These are phyloP conservation scores for Fusarium sp. DNA, from an alignment of 2,329 filamentous ascomycete genomes.

Conservation along the genomic window DNA sequence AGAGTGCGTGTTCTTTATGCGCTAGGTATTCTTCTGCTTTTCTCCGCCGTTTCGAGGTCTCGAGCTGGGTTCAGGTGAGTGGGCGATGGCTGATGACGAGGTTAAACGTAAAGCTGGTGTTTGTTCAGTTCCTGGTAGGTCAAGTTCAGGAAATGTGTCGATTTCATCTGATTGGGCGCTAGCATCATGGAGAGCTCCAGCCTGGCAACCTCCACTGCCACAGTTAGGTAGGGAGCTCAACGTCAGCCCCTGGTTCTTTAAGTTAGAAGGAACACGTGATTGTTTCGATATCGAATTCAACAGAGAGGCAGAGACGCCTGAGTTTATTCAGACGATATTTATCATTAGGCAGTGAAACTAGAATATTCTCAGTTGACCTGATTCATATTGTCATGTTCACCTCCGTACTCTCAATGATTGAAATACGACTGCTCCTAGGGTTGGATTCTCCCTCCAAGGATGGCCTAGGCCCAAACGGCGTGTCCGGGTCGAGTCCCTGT, in stretches of 20 bases:
- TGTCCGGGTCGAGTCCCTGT: slow-evolving; percentile 32
- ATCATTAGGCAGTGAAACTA: background rate
- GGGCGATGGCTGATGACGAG: slow-evolving; percentile 30
- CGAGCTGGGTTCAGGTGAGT: slow-evolving; percentile 5
- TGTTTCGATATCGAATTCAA: background rate
- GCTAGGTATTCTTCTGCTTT: background rate
- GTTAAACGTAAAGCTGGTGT: slow-evolving; percentile 37
- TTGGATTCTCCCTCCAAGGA: background rate
- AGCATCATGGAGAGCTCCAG: slow-evolving; percentile 39
- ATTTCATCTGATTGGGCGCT: slow-evolving; percentile 41
- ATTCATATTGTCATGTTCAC: background rate
- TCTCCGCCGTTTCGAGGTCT: background rate
- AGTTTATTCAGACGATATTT: background rate
- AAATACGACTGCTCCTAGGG: slow-evolving; percentile 1
- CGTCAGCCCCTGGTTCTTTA: slow-evolving; percentile 5
- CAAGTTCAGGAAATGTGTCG: slow-evolving; percentile 48
- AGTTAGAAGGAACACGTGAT: slow-evolving; percentile 34
- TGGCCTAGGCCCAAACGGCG: slow-evolving; percentile 16
- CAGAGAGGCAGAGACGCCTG: background rate
- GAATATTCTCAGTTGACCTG: background rate
- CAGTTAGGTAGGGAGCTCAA: slow-evolving; percentile 2
- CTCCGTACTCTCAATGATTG: background rate
- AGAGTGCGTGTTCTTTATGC: background rate
- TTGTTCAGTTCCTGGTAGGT: slow-evolving; percentile 42
- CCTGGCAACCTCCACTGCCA: background rate